Evolutionary conservation across 2,329 filamentous ascomycete genomes (phyloP), one percentile per base, ranked within the genome.

Genomic region (Hypoxylon sp.): DNA sequence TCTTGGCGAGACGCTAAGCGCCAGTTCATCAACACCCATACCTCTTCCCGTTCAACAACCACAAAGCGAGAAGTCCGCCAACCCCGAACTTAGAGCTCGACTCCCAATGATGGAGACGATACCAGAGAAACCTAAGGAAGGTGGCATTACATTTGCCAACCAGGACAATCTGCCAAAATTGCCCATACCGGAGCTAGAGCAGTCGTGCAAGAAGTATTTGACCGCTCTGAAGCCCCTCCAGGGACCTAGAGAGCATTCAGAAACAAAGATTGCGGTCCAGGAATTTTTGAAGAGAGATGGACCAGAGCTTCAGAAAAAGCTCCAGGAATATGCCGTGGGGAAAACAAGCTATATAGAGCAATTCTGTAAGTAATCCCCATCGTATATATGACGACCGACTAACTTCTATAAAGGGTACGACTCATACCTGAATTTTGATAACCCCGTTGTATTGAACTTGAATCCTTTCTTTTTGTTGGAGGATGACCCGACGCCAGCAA

Each of bases 321-420:
- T 98, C 59, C 95, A 94, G 81, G 89, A 90, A 72, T 99, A 98
- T 81, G 94, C 95, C 7, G 89, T 88, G 50, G 93, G 91, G 46
- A 94, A 94, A 79, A 92, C 92, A 37, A 98, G 94, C 78, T 99
- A 97, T 75, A 98, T 99, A 72, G 95, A 98, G 76, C 95, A 99
- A 73, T 99, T 99, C 72, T 99, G 94, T 97, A 86, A 75, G 92
- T 85, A 19, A 32, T 44, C 10, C 30, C 6, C 20, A 6, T 17
- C 24, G 6, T 11, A n/a, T 55, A 20, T 11, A 11, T n/a, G 6
- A 11, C 11, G 17, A 11, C 53, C 61, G 57, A 37, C 72, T 75
- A 34, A 74, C 67, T 32, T 50, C 43, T 46, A 3, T 43, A 44
- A 64, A 97, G 94, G 94, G 95, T 98, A 98, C 76, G 95, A 99